Conservation (phyloP, 2,329 filamentous ascomycete genomes). For the Apiospora phragmitis region DNA sequence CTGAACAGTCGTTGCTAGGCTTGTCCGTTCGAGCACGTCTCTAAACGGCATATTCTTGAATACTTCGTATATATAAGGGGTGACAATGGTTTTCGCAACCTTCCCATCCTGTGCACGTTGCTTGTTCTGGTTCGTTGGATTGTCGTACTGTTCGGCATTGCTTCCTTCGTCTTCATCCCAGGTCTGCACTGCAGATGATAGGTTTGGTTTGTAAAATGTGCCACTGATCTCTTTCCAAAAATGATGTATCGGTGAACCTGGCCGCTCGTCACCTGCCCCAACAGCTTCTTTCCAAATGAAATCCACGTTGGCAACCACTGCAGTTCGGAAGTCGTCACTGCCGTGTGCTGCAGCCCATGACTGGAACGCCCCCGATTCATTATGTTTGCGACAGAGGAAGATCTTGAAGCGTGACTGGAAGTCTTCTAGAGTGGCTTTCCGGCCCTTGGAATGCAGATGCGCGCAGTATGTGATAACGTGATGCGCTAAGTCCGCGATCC, state of each 20-base stretch:
- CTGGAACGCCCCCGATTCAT: constrained; percentile 40
- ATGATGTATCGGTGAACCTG: neutral
- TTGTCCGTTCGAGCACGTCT: constrained; percentile 43
- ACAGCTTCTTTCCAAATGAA: constrained; percentile 68
- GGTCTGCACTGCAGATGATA: neutral
- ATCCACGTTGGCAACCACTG: constrained; percentile 57
- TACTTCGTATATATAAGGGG: constrained; percentile 64
- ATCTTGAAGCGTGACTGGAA: constrained; percentile 58
- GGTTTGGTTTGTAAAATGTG: constrained; percentile 32
- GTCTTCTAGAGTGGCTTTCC: constrained; percentile 49
- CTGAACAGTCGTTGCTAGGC: neutral
- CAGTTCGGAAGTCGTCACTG: constrained; percentile 61
- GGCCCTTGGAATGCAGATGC: constrained; percentile 28
- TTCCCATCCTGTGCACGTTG: neutral
- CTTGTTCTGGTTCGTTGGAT: neutral
- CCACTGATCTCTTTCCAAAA: constrained; percentile 42
- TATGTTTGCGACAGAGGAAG: constrained; percentile 56
- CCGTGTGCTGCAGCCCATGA: constrained; percentile 55
- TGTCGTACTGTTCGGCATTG: neutral
- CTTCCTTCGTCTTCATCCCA: constrained; percentile 15
- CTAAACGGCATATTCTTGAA: constrained; percentile 66
- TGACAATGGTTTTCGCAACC: constrained; percentile 60
- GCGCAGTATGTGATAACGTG: constrained; percentile 69
- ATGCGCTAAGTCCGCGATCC: constrained; percentile 71
- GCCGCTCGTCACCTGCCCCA: neutral